Conservation (phyloP, 208 protist genomes). For the Paratrypanosoma confusum region DNA sequence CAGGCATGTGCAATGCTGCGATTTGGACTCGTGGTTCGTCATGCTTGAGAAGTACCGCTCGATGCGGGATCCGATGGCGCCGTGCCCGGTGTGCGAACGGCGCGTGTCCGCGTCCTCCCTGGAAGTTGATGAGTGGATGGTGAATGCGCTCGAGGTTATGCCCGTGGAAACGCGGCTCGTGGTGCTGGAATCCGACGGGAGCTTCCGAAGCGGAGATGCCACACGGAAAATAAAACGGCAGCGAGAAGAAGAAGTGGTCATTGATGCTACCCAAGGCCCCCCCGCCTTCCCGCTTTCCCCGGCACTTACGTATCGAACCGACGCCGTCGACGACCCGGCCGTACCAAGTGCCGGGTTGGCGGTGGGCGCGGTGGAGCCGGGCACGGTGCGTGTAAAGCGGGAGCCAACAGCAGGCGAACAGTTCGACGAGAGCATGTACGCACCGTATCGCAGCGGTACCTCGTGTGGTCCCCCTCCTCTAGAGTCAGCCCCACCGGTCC, state of each 20-base stretch:
- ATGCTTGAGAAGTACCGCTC: constrained; percentile 67
- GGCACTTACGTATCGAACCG: too few relatives aligned
- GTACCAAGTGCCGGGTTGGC: too few relatives aligned
- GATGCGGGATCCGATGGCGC: constrained; percentile 71
- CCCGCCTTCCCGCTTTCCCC: too few relatives aligned
- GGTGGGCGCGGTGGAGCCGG: too few relatives aligned
- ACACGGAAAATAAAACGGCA: constrained; percentile 21
- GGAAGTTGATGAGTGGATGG: constrained; percentile 76
- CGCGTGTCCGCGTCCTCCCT: constrained; percentile 65
- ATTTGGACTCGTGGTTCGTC: constrained; percentile 79
- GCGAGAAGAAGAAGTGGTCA: constrained; percentile 44
- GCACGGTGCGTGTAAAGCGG: too few relatives aligned
- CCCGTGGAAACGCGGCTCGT: constrained; percentile 68
- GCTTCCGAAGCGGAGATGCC: constrained; percentile 58
- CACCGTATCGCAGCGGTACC: too few relatives aligned
- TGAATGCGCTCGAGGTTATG: constrained; percentile 56
- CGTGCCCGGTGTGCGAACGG: constrained; percentile 76
- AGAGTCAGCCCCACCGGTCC: too few relatives aligned
- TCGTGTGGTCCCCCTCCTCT: too few relatives aligned
- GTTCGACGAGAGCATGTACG: too few relatives aligned
- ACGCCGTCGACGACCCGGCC: too few relatives aligned
- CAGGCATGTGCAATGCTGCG: constrained; percentile 83
- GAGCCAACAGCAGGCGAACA: too few relatives aligned
- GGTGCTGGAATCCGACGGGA: constrained; percentile 60
- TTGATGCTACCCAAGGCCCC: constrained; percentile 22